Base-by-base conservation (phyloP, 768 basidiomycete species). In the Leucosporidium scottii region DNA sequence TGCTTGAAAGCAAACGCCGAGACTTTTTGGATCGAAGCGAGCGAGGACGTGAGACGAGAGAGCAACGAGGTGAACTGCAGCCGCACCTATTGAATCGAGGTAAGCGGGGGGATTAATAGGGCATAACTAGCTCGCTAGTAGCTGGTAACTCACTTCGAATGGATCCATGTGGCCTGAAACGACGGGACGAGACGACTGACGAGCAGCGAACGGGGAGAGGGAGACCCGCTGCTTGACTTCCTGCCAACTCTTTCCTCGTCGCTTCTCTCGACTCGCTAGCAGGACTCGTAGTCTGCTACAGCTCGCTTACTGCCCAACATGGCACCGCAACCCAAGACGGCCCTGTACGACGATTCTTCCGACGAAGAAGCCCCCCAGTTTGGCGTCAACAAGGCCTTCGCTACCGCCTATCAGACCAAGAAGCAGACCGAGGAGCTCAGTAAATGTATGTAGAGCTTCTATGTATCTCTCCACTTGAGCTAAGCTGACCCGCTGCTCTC, bases 381-480 rank as follows among this genome's bases (percentile, higher is more conserved):
- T 65, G 87, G 85, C 2, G 84, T 90, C 70, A 89, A 90, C 75
- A 83, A 87, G 66, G 84, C 85, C 61, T 90, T 82, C 70, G 90
- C 89, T 13, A 90, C 89, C 69, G 90, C 90, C 0, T 93, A 88
- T 73, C 84, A 88, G 68, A 83, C 86, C 76, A 85, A 84, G 74
- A 93, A 92, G 77, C 89, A 91, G 74, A 82, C 89, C 30, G 91
- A 93, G 76, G 91, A 92, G 77, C 84, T 92, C 21, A 82, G 83
- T 55, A 88, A 87, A 77, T 79, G 90, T 91, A 70, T 68, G 87
- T 82, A 13, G 55, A 4, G 25, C 12, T 56, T 31, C 31, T 20
- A 3, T 39, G 18, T 31, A 23, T 18, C 58, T 44, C 17, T 15
- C 47, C 21, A 23, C 51, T 15, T 12, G 3, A 53, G 13, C 51